phyloP scores from a whole-genome alignment of 495 filamentous ascomycete species.

The Oleoguttula mirabilis region DNA sequence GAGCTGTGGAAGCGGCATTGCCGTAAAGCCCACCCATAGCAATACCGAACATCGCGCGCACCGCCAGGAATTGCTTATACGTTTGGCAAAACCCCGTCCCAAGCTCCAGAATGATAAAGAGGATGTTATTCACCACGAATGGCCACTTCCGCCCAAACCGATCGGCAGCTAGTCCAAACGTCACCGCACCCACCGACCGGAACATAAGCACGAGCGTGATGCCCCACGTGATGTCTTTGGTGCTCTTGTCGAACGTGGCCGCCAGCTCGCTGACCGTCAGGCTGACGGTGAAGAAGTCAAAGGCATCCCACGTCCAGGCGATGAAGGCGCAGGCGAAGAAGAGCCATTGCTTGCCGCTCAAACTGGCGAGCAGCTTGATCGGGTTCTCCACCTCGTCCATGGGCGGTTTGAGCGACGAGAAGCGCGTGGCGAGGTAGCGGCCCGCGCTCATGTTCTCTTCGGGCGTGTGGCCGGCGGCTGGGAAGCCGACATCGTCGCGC shows the following conservation, averaged over 20 bases:
- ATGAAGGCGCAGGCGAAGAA: conserved; percentile 53
- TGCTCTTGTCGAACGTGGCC: conserved; percentile 48
- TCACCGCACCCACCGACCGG: conserved; percentile 55
- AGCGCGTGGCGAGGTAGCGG: conserved; percentile 54
- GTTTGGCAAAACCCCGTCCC: conserved; percentile 69
- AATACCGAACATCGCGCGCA: conserved; percentile 71
- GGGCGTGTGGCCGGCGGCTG: neutral
- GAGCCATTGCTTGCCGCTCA: conserved; percentile 70
- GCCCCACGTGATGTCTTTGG: conserved; percentile 77
- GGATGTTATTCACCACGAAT: conserved; percentile 68
- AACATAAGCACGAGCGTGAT: conserved; percentile 81
- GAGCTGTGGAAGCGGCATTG: conserved; percentile 72
- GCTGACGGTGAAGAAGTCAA: conserved; percentile 86
- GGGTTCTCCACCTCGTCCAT: conserved; percentile 74
- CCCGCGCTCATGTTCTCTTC: conserved; percentile 20
- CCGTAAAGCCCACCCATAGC: conserved; percentile 48
- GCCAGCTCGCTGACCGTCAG: conserved; percentile 60
- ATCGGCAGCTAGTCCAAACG: conserved; percentile 72
- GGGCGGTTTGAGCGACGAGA: conserved; percentile 62
- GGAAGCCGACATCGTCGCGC: neutral
- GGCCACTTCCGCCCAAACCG: conserved; percentile 83
- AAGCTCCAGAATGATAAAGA: conserved; percentile 71
- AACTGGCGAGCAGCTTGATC: conserved; percentile 51
- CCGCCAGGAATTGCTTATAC: conserved; percentile 66
- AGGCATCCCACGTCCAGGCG: conserved; percentile 64